phyloP scores from a whole-genome alignment of 192 early-diverging fungal genomes.

The Coemansia sp. region DNA sequence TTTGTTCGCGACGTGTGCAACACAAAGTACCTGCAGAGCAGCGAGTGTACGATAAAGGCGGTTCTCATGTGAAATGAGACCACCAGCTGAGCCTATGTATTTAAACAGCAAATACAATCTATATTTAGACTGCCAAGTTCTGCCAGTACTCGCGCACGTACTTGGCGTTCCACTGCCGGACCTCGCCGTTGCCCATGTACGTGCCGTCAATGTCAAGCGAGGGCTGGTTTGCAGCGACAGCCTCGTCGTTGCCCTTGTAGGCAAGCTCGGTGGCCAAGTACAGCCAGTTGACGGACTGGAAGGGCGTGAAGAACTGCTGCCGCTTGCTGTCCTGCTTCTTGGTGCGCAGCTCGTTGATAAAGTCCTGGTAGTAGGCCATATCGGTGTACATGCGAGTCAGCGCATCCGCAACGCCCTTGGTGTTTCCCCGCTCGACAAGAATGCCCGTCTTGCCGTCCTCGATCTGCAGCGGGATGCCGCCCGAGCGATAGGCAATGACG shows the following conservation, averaged over 20 bases:
- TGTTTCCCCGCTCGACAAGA: constrained; percentile 62
- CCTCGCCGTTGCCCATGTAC: constrained; percentile 47
- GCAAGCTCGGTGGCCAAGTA: constrained; percentile 62
- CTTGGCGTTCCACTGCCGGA: constrained; percentile 40
- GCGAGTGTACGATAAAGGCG: constrained; percentile 16
- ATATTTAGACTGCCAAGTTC: constrained; percentile 4
- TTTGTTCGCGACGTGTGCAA: constrained; percentile 40
- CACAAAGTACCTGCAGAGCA: constrained; percentile 8
- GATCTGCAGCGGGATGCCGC: constrained; percentile 83
- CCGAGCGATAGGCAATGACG: constrained; percentile 63
- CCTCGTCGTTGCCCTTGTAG: constrained; percentile 42
- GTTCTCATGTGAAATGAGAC: constrained; percentile 10
- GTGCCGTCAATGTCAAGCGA: constrained; percentile 38
- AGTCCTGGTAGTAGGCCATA: constrained; percentile 50
- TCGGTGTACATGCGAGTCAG: constrained; percentile 62
- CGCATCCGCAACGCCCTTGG: constrained; percentile 58
- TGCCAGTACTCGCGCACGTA: constrained; percentile 52
- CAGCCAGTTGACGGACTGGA: constrained; percentile 73
- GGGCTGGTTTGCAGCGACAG: constrained; percentile 30
- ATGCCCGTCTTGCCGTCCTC: constrained; percentile 65
- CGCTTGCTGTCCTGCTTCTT: constrained; percentile 57
- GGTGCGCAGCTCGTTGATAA: constrained; percentile 54
- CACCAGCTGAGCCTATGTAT: neutral
- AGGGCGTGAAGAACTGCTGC: constrained; percentile 66
- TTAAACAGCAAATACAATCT: too few relatives aligned